A percentile compares a stretch with the other conserved stretches of the same genome.
These are phyloP conservation scores for Talaromyces pinophilus DNA, from an alignment of 2,329 filamentous ascomycete species.

Conservation along the genomic window DNA sequence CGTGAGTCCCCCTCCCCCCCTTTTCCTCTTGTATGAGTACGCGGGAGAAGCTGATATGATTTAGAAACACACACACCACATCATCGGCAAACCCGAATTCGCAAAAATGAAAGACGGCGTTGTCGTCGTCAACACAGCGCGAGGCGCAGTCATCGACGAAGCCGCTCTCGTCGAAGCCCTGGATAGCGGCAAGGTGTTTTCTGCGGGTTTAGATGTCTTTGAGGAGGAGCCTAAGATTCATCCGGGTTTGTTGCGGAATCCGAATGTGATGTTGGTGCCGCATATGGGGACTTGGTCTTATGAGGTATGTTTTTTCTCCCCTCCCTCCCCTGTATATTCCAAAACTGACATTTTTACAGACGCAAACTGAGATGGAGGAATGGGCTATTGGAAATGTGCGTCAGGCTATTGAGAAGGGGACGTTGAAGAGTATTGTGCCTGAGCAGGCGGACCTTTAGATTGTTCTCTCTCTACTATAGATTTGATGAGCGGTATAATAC, in stretches of 20 bases:
- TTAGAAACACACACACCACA: slow-evolving; percentile 68
- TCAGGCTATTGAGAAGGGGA: slow-evolving; percentile 62
- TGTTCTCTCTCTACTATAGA: background rate
- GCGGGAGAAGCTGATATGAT: background rate
- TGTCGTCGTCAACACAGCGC: slow-evolving; percentile 78
- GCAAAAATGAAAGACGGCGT: slow-evolving; percentile 75
- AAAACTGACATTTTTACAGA: slow-evolving; percentile 37
- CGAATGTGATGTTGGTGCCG: slow-evolving; percentile 72
- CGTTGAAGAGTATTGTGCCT: slow-evolving; percentile 67
- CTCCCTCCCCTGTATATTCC: background rate
- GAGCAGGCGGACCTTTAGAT: slow-evolving; percentile 61
- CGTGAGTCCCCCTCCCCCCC: slow-evolving; percentile 53
- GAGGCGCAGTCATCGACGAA: slow-evolving; percentile 81
- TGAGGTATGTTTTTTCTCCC: slow-evolving; percentile 49
- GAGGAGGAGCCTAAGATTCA: slow-evolving; percentile 79
- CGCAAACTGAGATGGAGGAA: slow-evolving; percentile 66
- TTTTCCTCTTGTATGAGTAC: background rate
- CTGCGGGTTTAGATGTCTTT: slow-evolving; percentile 76
- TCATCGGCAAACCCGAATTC: slow-evolving; percentile 71
- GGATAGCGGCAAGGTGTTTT: slow-evolving; percentile 67
- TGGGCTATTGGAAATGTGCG: slow-evolving; percentile 72
- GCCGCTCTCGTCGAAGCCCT: slow-evolving; percentile 74
- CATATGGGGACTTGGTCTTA: slow-evolving; percentile 85
- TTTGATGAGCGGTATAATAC: background rate
- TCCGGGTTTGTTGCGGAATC: slow-evolving; percentile 68